These are phyloP conservation scores for Neopestalotiopsis rosae DNA, from an alignment of 2,329 filamentous ascomycete species.

Conservation along the genomic window DNA sequence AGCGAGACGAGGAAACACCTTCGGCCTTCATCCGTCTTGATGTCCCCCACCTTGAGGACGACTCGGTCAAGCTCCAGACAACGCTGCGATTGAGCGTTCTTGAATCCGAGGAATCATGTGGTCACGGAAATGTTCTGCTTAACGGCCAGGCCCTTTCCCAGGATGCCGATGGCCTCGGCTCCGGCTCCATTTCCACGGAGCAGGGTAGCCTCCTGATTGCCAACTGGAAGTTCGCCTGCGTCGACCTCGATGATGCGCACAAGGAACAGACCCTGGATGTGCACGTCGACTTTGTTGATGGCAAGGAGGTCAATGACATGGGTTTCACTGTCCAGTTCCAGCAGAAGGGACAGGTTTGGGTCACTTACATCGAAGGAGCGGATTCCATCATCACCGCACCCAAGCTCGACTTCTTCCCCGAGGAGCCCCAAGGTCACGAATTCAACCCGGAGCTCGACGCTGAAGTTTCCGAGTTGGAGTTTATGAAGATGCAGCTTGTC, in stretches of 20 bases:
- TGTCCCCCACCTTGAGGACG: constrained; percentile 24
- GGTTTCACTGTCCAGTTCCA: constrained; percentile 51
- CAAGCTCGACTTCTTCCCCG: constrained; percentile 25
- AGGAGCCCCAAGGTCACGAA: constrained; percentile 24
- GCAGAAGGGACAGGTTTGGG: constrained; percentile 47
- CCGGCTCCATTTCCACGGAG: constrained; percentile 45
- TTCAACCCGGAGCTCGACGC: constrained; percentile 39
- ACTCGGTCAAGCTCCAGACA: constrained; percentile 25
- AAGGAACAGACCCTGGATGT: constrained; percentile 52
- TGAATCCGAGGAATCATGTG: constrained; percentile 51
- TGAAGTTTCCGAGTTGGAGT: constrained; percentile 50
- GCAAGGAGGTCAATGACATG: constrained; percentile 41
- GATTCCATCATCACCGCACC: constrained; percentile 35
- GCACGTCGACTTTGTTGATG: constrained; percentile 48
- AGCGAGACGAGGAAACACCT: constrained; percentile 20
- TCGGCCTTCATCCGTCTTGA: constrained; percentile 34
- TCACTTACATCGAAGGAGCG: constrained; percentile 48
- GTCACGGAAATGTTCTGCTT: constrained; percentile 51
- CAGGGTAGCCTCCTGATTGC: constrained; percentile 45
- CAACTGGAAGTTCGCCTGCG: constrained; percentile 54
- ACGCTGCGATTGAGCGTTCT: constrained; percentile 50
- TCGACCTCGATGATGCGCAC: constrained; percentile 43
- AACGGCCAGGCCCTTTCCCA: constrained; percentile 49
- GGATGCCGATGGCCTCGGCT: constrained; percentile 44
- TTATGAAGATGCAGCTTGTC: constrained; percentile 45